Evolutionary conservation across 148 eudicot species (phyloP), one percentile per base, ranked within the genome.

Genomic region (Fagopyrum homotropicum): DNA sequence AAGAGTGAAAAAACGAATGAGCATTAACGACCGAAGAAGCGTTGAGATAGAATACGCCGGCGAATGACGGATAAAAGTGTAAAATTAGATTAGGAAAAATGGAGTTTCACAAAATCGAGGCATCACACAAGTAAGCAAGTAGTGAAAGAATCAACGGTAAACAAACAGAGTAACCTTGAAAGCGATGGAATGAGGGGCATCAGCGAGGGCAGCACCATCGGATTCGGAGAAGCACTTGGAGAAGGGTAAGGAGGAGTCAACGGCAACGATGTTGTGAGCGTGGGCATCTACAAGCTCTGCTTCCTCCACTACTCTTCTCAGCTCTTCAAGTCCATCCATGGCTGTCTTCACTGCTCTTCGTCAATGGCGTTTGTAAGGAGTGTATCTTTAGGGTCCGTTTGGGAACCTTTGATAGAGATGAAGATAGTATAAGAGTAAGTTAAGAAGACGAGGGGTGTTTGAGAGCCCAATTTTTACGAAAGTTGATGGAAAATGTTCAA

Each of bases 221-320:
- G 98, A 90, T 79, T 91, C 98, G 51, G 97, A 78, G 75, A 93
- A 91, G 82, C 93, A 88, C 75, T 61, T 77, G 84, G 84, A 78
- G 80, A 93, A 93, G 22, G 93, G 95, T 19, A 88, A 48, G 26
- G 84, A 66, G 30, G 98, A 91, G 80, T 93, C 84, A 4, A 90
- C 11, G 19, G 92, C 84, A 26, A 91, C 97, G 48, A 91, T 82
- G 74, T 91, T 91, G 79, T 93, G 97, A 8, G 90, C 95, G 79
- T 93, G 98, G 0, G 84, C 91, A 69, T 93, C 98, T 30, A 93
- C 81, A 0, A 93, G 16, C 77, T 80, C 93, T 60, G 83, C 80
- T 55, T 75, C 79, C 40, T 93, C 98, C 8, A 91, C 82, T 49
- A 84, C 93, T 54, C 79, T 76, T 83, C 73, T 88, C 60, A 93